phyloP scores from a whole-genome alignment of 441 rosid species.

The Erysimum cheiri region DNA sequence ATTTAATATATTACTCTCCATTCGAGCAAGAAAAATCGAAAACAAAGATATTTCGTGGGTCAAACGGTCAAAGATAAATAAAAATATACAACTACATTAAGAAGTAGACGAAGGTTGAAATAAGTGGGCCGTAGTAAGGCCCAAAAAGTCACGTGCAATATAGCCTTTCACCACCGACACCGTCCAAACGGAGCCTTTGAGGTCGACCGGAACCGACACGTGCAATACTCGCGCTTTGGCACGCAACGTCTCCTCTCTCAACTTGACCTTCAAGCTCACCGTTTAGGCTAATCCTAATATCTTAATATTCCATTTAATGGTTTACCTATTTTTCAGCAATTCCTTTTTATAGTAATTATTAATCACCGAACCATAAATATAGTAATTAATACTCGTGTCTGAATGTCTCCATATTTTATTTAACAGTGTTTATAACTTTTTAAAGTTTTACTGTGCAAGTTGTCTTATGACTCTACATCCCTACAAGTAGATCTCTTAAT shows the following conservation, averaged over 20 bases:
- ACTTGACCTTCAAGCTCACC: conserved; percentile 42
- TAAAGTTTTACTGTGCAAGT: conserved; percentile 14
- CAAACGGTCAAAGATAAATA: conserved; percentile 27
- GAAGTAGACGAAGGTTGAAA: not conserved
- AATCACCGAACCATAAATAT: conserved; percentile 31
- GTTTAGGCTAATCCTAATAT: conserved; percentile 17
- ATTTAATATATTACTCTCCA: not conserved
- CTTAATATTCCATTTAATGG: conserved; percentile 7
- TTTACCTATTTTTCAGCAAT: conserved; percentile 34
- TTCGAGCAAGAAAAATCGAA: conserved; percentile 24
- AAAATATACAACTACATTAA: not conserved
- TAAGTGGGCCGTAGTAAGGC: conserved; percentile 37
- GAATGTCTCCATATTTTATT: conserved; percentile 23
- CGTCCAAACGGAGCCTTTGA: conserved; percentile 34
- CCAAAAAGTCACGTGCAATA: conserved; percentile 31
- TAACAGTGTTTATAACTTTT: conserved; percentile 22
- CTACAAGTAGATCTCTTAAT: not conserved
- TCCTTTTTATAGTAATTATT: not conserved
- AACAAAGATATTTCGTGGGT: conserved; percentile 27
- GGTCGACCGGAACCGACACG: conserved; percentile 37
- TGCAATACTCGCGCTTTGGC: conserved; percentile 31
- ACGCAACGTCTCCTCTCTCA: conserved; percentile 24
- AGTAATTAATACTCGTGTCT: conserved; percentile 31
- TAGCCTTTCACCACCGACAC: conserved; percentile 40
- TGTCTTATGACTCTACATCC: not conserved